Evolutionary conservation across 192 early-diverging fungal genomes (phyloP).

Genomic region (Geranomyces variabilis): DNA sequence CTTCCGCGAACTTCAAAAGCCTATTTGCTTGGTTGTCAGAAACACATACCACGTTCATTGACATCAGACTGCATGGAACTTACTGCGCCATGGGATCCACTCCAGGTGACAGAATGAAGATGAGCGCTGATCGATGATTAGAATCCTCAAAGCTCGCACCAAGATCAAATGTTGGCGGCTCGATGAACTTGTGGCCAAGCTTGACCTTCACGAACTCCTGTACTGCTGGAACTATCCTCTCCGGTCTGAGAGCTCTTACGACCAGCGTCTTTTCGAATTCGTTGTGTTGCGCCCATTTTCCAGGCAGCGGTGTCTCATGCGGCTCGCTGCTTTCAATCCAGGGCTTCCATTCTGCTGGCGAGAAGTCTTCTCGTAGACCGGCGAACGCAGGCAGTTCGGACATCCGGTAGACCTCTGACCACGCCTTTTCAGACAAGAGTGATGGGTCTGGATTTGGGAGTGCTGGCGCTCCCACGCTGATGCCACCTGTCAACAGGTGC

Average conservation of each 20-base stretch:
- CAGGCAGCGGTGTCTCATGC: constrained; percentile 44
- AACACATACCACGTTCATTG: not conserved
- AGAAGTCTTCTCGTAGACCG: constrained; percentile 56
- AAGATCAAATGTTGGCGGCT: constrained; percentile 67
- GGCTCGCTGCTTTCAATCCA: constrained; percentile 50
- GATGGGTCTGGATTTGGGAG: constrained; percentile 55
- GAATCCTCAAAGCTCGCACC: constrained; percentile 65
- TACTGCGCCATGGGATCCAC: constrained; percentile 70
- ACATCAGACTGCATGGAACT: constrained; percentile 7
- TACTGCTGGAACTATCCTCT: constrained; percentile 56
- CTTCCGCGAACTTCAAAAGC: constrained; percentile 66
- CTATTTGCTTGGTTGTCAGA: constrained; percentile 29
- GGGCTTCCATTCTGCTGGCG: constrained; percentile 51
- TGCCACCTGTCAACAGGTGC: constrained; percentile 60
- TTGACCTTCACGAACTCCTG: constrained; percentile 65
- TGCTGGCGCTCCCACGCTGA: constrained; percentile 46
- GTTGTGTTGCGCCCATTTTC: constrained; percentile 49
- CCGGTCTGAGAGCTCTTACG: constrained; percentile 55
- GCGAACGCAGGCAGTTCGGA: constrained; percentile 56
- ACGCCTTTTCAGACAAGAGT: constrained; percentile 58
- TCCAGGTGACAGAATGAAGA: constrained; percentile 68
- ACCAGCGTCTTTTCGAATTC: constrained; percentile 59
- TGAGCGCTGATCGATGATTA: constrained; percentile 54
- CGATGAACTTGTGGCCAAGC: constrained; percentile 68
- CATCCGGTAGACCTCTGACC: constrained; percentile 57